Evolutionary conservation across 1,284 basidiomycete genomes (phyloP), one percentile per base, ranked within the genome.

Genomic region (Ustilago curta): DNA sequence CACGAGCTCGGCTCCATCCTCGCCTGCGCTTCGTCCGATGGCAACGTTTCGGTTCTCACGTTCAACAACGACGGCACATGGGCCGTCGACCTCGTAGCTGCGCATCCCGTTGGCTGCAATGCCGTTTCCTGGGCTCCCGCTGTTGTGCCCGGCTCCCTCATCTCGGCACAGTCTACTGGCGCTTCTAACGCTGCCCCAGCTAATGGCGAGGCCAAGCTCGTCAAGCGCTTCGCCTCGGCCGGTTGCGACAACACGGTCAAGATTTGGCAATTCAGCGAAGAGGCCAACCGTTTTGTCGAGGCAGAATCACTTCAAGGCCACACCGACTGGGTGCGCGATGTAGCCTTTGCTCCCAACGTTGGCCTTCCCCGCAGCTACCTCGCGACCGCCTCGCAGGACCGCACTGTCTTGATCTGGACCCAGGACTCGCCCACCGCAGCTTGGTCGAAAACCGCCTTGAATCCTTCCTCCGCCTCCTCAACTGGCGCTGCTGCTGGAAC

Each of bases 61-160:
- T 99, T 99, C 88, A 96, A 97, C 90, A 93, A 96, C 83, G 96
- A 98, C 83, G 95, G 96, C 52, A 94, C 95, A 62, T 97, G 95
- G 91, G 93, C 92, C 66, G 94, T 94, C 1, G 93, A 94, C 78
- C 93, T 97, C 77, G 97, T 98, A 87, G 91, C 93, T 50, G 97
- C 93, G 0, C 96, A 99, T 84, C 93, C 94, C 0, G 95, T 96
- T 58, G 95, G 95, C 47, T 97, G 94, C 86, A 98, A 98, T 83
- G 94, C 95, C 53, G 92, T 99, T 55, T 96, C 95, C 6, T 99
- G 96, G 97, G 94, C 95, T 0, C 96, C 96, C 1, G 93, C 94
- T n/a, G 90, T 90, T 39, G 89, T 91, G 50, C 93, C 93, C 3
- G 93, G 92, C 49, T 92, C 92, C 6, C 90, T 82, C 31, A 70